phyloP scores from a whole-genome alignment of 768 basidiomycete genomes.

The Clitopilus passeckerianus region DNA sequence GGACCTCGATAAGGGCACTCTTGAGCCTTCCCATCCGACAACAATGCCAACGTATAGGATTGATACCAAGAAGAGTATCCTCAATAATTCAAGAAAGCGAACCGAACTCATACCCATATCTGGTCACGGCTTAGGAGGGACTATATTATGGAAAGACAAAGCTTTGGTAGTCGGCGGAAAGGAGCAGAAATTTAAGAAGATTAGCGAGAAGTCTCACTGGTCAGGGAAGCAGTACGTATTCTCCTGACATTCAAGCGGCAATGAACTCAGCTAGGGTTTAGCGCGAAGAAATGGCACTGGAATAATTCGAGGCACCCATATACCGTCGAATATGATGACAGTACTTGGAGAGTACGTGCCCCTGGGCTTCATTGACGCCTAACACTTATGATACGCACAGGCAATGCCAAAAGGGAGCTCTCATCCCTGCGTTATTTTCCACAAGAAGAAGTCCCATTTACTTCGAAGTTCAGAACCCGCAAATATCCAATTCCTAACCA shows the following conservation, averaged over 20 bases:
- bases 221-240: background rate
- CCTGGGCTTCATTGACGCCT: background rate
- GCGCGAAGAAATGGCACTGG: background rate
- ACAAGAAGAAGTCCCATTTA: background rate
- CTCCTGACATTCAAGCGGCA: background rate
- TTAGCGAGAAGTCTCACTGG: background rate
- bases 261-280: background rate
- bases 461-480: background rate
- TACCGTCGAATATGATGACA: background rate
- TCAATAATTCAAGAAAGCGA: background rate
- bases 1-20: conserved; percentile 8
- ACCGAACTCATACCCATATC: background rate
- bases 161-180: background rate
- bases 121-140: background rate
- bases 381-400: background rate
- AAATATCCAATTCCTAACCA: background rate
- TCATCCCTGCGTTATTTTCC: background rate
- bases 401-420: background rate
- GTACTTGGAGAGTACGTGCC: background rate
- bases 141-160: background rate
- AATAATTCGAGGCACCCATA: background rate
- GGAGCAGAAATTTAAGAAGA: background rate
- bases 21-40: background rate
- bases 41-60: background rate
- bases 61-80: background rate